Percentiles rank a stretch among this genome's conserved stretches.
Conservation (phyloP, 805 yeast genomes). For the Wickerhamiella spandovensis region DNA sequence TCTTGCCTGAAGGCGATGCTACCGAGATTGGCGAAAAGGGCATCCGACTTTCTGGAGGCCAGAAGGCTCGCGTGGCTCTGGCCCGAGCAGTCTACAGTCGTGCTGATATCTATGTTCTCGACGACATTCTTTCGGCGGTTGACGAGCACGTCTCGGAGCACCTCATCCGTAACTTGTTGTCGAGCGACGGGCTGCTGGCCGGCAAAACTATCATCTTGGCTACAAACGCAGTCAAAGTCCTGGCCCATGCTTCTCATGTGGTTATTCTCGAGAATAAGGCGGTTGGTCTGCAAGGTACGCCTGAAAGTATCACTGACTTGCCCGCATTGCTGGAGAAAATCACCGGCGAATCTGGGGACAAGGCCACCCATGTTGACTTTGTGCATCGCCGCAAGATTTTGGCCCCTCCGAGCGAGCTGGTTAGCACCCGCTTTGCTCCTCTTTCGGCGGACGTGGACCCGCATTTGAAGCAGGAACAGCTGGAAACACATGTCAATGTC, state of each 20-base stretch:
- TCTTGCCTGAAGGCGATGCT: constrained; percentile 69
- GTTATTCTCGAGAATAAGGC: constrained; percentile 47
- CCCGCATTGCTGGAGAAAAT: not conserved
- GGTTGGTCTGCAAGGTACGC: not conserved
- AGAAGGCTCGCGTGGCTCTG: constrained; percentile 78
- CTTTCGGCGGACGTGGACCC: not conserved
- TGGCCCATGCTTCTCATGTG: constrained; percentile 53
- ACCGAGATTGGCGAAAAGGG: constrained; percentile 95
- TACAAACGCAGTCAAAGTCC: constrained; percentile 64
- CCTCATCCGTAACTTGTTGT: constrained; percentile 60
- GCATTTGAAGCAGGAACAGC: not conserved
- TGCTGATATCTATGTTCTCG: constrained; percentile 74
- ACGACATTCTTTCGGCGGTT: constrained; percentile 88
- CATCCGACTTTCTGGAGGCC: constrained; percentile 90
- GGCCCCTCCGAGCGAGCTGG: not conserved
- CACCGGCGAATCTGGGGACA: not conserved
- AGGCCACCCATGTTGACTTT: not conserved
- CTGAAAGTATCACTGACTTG: not conserved
- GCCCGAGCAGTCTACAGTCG: constrained; percentile 93
- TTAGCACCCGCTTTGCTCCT: not conserved
- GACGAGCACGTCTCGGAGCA: constrained; percentile 88
- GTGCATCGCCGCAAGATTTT: not conserved
- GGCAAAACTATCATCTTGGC: constrained; percentile 61
- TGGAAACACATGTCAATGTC: not conserved
- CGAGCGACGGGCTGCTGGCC: constrained; percentile 59